A percentile compares a stretch with the other conserved stretches of the same genome.
phyloP scores from a whole-genome alignment of 441 rosid species.

The Populus tomentosa region DNA sequence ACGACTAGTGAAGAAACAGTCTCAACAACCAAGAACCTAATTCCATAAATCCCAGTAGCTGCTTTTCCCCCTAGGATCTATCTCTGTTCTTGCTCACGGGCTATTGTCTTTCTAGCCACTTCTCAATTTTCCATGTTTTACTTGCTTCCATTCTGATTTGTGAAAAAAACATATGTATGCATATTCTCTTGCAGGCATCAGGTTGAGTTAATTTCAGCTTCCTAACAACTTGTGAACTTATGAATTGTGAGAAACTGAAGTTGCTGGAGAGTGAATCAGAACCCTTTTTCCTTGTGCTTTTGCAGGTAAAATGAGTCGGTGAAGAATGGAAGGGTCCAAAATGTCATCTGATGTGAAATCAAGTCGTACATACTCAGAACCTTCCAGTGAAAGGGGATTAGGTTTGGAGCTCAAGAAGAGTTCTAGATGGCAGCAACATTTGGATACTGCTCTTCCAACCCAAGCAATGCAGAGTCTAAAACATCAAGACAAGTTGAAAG shows the following conservation, averaged over 20 bases:
- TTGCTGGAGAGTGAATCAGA: not conserved
- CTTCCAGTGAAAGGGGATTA: conserved; percentile 22
- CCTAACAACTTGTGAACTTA: not conserved
- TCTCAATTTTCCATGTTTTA: not conserved
- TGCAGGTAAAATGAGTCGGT: conserved; percentile 23
- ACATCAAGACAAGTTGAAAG: conserved; percentile 34
- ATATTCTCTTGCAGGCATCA: not conserved
- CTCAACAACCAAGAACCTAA: too few relatives aligned
- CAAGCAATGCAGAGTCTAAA: conserved; percentile 23
- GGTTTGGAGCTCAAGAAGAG: conserved; percentile 24
- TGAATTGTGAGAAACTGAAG: not conserved
- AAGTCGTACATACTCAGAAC: conserved; percentile 12
- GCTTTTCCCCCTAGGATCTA: not conserved
- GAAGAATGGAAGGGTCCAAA: conserved; percentile 12
- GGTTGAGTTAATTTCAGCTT: too few relatives aligned
- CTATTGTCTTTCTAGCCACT: conserved; percentile 1
- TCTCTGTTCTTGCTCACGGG: not conserved
- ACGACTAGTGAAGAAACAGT: not conserved
- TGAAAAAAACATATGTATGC: not conserved
- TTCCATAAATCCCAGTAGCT: not conserved
- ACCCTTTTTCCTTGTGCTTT: not conserved
- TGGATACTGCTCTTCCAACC: conserved; percentile 30
- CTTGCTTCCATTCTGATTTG: not conserved
- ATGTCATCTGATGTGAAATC: conserved; percentile 21
- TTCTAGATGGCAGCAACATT: conserved; percentile 31